Conservation (phyloP, 345 rosid species). For the Mercurialis annua region DNA sequence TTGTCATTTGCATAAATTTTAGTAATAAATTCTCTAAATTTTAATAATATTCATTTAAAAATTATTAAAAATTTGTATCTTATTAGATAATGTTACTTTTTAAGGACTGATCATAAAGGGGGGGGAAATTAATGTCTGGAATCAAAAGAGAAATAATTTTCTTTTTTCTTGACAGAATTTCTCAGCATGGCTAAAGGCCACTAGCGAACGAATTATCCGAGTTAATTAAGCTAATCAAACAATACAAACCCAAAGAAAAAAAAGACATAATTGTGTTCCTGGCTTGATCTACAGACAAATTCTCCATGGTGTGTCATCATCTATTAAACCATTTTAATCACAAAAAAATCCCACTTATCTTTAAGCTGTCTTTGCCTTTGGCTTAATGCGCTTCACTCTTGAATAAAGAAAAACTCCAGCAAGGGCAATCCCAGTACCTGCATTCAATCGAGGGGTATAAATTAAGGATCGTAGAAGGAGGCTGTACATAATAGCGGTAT, state of each 20-base stretch:
- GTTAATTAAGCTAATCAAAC: not conserved
- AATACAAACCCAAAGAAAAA: not conserved
- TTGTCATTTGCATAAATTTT: not conserved
- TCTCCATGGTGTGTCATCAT: not conserved
- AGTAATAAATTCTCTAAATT: not conserved
- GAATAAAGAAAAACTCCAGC: conserved; percentile 96
- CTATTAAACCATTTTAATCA: conserved; percentile 3
- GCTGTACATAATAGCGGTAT: too few species aligned
- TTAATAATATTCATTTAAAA: not conserved
- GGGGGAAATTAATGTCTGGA: not conserved
- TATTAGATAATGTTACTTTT: too few species aligned
- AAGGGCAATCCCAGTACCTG: conserved; percentile 94
- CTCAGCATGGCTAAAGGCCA: not conserved
- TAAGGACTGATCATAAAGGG: too few species aligned
- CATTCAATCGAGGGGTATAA: not conserved
- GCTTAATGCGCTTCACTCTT: conserved; percentile 86
- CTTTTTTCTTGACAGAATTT: not conserved
- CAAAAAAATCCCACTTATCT: conserved; percentile 2
- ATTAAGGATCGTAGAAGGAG: not conserved
- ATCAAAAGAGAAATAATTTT: not conserved
- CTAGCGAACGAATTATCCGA: conserved; percentile 5
- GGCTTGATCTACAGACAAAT: conserved; percentile 21
- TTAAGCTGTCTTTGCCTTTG: conserved; percentile 77
- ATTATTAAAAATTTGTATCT: not conserved
- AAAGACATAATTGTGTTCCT: conserved; percentile 5